These are phyloP conservation scores for Raffaelea ambrosiae DNA, from an alignment of 2,329 filamentous ascomycete genomes.

Conservation along the genomic window DNA sequence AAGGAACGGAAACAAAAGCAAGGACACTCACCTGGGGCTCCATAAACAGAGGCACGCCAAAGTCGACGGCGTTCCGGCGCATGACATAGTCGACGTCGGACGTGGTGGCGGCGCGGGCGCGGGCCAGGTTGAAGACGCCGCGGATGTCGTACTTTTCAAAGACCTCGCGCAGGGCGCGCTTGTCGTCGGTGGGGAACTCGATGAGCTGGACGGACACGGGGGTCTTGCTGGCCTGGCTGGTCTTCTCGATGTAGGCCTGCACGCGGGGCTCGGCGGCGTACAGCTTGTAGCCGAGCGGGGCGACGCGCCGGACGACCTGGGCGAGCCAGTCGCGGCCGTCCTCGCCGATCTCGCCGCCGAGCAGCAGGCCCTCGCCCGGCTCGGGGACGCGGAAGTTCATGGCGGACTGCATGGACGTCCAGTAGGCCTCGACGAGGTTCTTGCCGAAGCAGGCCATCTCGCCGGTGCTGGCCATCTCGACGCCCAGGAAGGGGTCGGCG, in stretches of 20 bases:
- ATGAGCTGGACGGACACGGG: constrained; percentile 75
- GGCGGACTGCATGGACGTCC: constrained; percentile 88
- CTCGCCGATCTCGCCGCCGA: constrained; percentile 62
- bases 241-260: constrained; percentile 73
- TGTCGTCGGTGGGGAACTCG: constrained; percentile 94
- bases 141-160: constrained; percentile 96
- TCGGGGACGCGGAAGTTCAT: constrained; percentile 99
- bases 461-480: constrained; percentile 95
- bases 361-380: constrained; percentile 88
- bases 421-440: constrained; percentile 93
- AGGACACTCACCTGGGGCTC: constrained; percentile 72
- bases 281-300: constrained; percentile 89
- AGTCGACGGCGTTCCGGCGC: constrained; percentile 96
- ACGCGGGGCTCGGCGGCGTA: constrained; percentile 76
- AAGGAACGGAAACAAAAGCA: not conserved
- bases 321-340: constrained; percentile 58
- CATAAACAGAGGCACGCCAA: constrained; percentile 96
- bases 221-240: constrained; percentile 41
- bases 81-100: constrained; percentile 96
- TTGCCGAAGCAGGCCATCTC: constrained; percentile 99
- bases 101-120: constrained; percentile 71
- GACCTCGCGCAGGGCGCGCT: constrained; percentile 86
- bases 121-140: constrained; percentile 90
- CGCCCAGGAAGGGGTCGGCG: constrained; percentile 93
- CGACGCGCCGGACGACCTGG: constrained; percentile 76